Base-by-base conservation (phyloP, 257 asterid genomes). In the Solanum tacnaense region DNA sequence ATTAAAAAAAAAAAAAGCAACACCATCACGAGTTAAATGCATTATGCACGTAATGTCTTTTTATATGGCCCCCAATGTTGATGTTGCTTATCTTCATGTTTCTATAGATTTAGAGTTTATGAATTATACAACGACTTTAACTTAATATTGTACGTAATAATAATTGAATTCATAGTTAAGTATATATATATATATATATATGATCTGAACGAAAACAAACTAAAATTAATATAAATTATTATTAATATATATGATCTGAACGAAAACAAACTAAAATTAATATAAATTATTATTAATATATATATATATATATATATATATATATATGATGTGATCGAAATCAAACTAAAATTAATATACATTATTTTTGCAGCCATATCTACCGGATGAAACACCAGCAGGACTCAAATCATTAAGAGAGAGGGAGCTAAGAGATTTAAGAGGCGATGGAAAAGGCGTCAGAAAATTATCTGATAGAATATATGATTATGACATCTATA, bases 351-450 rank as follows among this genome's bases (percentile, higher is more conserved):
- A 20, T 82, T 84, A 2, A 13, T 56, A 32, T 13, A 86, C 5
- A 83, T 88, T 62, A 31, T 52, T 73, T 85, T 41, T 39, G 87
- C 83, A 96, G 99, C 98, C 99, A 56, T 97, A 95, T 92, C 83
- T 97, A 85, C 99, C 99, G 1, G 65, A 90, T 88, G 98, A 97
- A 88, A 97, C 99, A 8, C 99, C 99, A 20, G 93, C 93, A 38
- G 99, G 99, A 60, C 90, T 97, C 10, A 94, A 84, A 88, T 94
- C 93, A 46, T 91, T 97, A 9, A 91, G 99, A 84, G 99, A 95
- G 86, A 91, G 46, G 88, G 99, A 97, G 94, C 93, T 97, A 0
- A 87, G 98, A 89, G 95, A 93, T 1, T 81, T 94, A 10, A 91
- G 99, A 88, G 99, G 99, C 36, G 98, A 97, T 86, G 99, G 98